Base-by-base conservation (phyloP, 129 eudicot species). In the Rutidosis leptorrhynchoides region DNA sequence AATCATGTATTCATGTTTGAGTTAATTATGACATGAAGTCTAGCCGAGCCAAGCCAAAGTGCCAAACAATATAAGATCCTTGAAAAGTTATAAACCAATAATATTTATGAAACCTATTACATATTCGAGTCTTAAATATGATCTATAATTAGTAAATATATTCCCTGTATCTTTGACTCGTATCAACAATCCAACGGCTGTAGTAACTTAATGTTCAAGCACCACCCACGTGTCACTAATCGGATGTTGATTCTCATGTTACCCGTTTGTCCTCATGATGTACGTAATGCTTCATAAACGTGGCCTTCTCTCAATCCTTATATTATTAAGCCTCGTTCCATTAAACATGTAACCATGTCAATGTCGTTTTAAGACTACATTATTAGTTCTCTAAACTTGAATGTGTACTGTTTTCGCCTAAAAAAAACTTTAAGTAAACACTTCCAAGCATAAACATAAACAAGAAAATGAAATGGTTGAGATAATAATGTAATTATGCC, bases 221-320 rank as follows among this genome's bases (percentile, higher is more conserved):
- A 60, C 74, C 74, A 75, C 15, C 58, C 79, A 75, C 79, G 74
- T 75, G 74, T 40, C 74, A 20, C 21, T 48, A 15, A 67, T 37
- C 64, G 15, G 57, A 59, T 58, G 62, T 58, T 32, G 7, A 9
- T 35, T 14, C 58, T 35, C 70, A 68, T 60, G 79, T 68, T 61
- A 75, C 48, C 48, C 69, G 56, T 75, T 75, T 60, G 62, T 60
- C 60, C 60, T 12, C 40, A 45, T 55, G 42, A 54, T 11, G 43
- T 43, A 24, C 46, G 35, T 16, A 10, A 60, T 68, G 49, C 23
- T 58, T 58, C 21, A 37, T 37, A 61, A 61, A 67, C 79, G 69
- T 60, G 79, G 79, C 32, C 57, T 24, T 68, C 61, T 26, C 24
- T 2, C 21, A 26, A 75, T 33, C 79, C 74, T 19, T 53, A n/a